These are phyloP conservation scores for Kluyveromyces marxianus DNA, from an alignment of 1,139 yeast species.

Conservation along the genomic window DNA sequence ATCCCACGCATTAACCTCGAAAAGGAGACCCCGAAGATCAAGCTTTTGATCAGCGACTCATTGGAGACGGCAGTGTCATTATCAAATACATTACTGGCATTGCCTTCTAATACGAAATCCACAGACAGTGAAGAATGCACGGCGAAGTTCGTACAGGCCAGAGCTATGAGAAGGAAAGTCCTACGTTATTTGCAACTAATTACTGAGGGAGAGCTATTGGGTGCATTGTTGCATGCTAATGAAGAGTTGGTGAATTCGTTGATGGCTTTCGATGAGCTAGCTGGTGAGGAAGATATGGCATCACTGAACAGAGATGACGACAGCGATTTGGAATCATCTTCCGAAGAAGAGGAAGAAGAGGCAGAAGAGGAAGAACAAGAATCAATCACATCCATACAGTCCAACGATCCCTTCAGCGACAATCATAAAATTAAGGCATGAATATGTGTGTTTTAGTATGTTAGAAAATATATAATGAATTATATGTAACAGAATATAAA, in stretches of 20 bases:
- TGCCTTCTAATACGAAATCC: conserved; percentile 48
- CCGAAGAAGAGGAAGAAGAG: conserved; percentile 35
- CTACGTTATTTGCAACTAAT: conserved; percentile 76
- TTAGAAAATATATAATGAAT: background rate
- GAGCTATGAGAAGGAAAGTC: conserved; percentile 67
- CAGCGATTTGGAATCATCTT: conserved; percentile 23
- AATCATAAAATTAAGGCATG: conserved; percentile 14
- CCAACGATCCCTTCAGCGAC: conserved; percentile 16
- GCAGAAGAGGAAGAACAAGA: conserved; percentile 11
- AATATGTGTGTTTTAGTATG: background rate
- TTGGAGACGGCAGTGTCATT: conserved; percentile 70
- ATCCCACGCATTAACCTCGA: conserved; percentile 65
- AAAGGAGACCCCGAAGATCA: conserved; percentile 69
- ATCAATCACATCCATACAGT: conserved; percentile 3
- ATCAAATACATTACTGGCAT: conserved; percentile 52
- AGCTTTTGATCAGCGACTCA: conserved; percentile 64
- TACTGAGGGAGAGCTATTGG: conserved; percentile 73
- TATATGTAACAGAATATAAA: background rate
- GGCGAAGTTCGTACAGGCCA: conserved; percentile 62
- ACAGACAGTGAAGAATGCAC: conserved; percentile 55
- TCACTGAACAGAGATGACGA: conserved; percentile 21
- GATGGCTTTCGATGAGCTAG: conserved; percentile 55
- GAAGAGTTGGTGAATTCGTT: conserved; percentile 77
- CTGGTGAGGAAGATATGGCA: conserved; percentile 37
- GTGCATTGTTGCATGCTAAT: conserved; percentile 78